These are phyloP conservation scores for Spinacia oleracea DNA, from an alignment of 179 eudicot genomes.

Conservation along the genomic window DNA sequence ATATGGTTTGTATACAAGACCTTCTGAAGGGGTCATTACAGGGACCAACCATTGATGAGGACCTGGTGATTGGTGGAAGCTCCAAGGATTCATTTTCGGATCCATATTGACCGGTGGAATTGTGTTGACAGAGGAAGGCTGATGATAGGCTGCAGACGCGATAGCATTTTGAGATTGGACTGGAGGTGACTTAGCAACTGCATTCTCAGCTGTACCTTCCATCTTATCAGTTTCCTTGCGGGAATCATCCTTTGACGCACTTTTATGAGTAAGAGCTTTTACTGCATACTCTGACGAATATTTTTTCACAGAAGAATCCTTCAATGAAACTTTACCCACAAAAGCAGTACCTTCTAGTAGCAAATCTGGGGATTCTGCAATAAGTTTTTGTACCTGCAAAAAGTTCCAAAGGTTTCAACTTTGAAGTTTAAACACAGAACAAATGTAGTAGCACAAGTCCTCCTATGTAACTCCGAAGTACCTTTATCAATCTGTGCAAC, in stretches of 20 bases:
- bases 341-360: conserved; percentile 52
- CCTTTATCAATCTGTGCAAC: conserved; percentile 92
- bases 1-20: conserved; percentile 89
- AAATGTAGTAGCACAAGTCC: conserved; percentile 7
- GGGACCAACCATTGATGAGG: conserved; percentile 92
- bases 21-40: conserved; percentile 93
- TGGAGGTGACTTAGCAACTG: conserved; percentile 42
- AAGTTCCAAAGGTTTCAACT: conserved; percentile 4
- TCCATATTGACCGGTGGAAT: conserved; percentile 37
- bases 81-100: conserved; percentile 46
- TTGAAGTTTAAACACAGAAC: conserved; percentile 10
- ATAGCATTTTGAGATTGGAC: conserved; percentile 45
- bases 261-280: conserved; percentile 40
- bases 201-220: conserved; percentile 76
- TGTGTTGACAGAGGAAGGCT: conserved; percentile 36
- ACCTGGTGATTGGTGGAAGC: conserved; percentile 48
- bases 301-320: conserved; percentile 42
- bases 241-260: conserved; percentile 42
- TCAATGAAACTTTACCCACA: conserved; percentile 44
- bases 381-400: conserved; percentile 80
- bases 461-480: conserved; percentile 21
- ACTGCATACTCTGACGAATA: conserved; percentile 44
- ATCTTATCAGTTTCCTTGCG: conserved; percentile 41
- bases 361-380: conserved; percentile 80
- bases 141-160: conserved; percentile 37